phyloP scores from a whole-genome alignment of 2,329 filamentous ascomycete species.

The Drechslerella stenobrocha region DNA sequence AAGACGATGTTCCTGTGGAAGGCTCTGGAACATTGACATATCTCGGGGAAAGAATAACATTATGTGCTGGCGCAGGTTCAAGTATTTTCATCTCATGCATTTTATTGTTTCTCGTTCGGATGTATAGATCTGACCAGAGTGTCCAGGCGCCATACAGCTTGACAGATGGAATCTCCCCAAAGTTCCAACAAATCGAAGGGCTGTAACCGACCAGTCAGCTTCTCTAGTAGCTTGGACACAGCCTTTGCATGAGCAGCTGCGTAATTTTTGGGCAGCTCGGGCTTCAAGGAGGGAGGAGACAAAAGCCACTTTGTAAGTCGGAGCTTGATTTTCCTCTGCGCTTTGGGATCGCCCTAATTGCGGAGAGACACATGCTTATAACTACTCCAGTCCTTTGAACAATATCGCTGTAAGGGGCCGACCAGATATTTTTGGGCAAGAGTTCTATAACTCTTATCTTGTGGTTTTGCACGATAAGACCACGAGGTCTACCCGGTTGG shows the following conservation, averaged over 20 bases:
- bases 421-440: slow-evolving; percentile 37
- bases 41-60: slow-evolving; percentile 32
- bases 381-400: slow-evolving; percentile 19
- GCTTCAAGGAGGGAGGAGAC: slow-evolving; percentile 31
- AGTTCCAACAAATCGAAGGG: slow-evolving; percentile 17
- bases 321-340: too few relatives aligned
- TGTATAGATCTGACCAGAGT: not conserved
- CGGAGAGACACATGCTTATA: not conserved
- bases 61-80: slow-evolving; percentile 21
- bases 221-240: slow-evolving; percentile 42
- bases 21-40: slow-evolving; percentile 35
- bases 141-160: slow-evolving; percentile 29
- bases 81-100: not conserved
- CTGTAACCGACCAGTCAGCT: slow-evolving; percentile 36
- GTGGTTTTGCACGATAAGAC: slow-evolving; percentile 36
- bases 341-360: too few relatives aligned
- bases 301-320: slow-evolving; percentile 34
- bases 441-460: slow-evolving; percentile 34
- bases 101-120: not conserved
- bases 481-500: slow-evolving; percentile 31
- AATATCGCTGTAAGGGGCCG: slow-evolving; percentile 27
- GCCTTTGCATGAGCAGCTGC: slow-evolving; percentile 39
- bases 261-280: slow-evolving; percentile 43
- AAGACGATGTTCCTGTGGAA: slow-evolving; percentile 25
- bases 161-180: slow-evolving; percentile 44